Base-by-base conservation (phyloP, 192 early-diverging fungal species). In the Mortierella claussenii region DNA sequence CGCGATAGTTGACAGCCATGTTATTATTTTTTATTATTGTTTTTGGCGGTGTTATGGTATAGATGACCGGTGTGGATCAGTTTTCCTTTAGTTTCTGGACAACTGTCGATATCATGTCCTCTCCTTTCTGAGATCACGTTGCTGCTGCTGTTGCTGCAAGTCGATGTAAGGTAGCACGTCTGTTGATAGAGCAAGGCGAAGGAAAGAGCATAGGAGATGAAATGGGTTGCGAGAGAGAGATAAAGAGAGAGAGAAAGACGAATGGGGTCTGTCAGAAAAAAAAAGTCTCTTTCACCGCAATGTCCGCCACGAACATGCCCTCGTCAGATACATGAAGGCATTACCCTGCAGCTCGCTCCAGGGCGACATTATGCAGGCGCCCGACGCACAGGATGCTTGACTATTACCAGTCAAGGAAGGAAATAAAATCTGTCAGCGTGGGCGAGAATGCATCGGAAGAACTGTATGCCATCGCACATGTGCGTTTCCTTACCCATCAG, bases 281-380 rank as follows among this genome's bases (percentile, higher is more conserved):
- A 42, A 37, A 37, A 5, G 12, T 30, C 12, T 47, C 6, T 4
- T 43, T 2, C 20, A 34, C 36, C 12, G 5, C 15, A n/a, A 4
- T 13, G 17, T 3, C 13, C 20, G 37, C 18, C n/a, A n/a, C n/a
- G n/a, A n/a, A n/a, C n/a, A n/a, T n/a, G n/a, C n/a, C n/a, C n/a
- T n/a, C n/a, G n/a, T n/a, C 6, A 28, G 7, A 43, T 27, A 8
- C 13, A 37, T 8, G 46, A 31, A 1, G 9, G 45, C 23, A 20
- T 42, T 63, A 71, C 69, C 69, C 49, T 75, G 70, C 4, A 75
- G 54, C n/a, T 75, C 70, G 33, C 65, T 75, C 70, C 70, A 75
- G 1, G 70, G 61, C 0, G 70, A 75, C 70, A 75, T 75, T 20
- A 75, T 60, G 42, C 70, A 75, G 1, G 62, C 63, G 0, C 63